A percentile compares a stretch with the other conserved stretches of the same genome.
Evolutionary conservation across 1,284 basidiomycete species (phyloP).

Genomic region (Puccinia horiana): DNA sequence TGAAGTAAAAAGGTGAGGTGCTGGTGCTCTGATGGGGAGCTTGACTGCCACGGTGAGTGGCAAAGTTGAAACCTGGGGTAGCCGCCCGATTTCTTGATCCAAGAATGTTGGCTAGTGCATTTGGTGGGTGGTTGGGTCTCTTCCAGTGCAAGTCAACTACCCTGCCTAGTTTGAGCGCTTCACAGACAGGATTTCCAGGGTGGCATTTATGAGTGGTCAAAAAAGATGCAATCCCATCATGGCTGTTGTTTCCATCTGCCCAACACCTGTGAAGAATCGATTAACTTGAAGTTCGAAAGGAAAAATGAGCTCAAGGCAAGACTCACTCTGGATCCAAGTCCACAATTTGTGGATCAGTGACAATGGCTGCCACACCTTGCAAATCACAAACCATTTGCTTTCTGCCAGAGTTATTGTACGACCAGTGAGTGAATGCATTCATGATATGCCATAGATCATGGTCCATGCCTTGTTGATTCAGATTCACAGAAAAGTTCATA

Average conservation of each 20-base stretch:
- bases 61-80: no score
- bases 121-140: not conserved
- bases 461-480: not conserved
- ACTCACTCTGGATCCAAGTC: not conserved
- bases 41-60: no score
- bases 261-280: not conserved
- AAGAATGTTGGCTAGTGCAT: not conserved
- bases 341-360: not conserved
- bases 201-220: not conserved
- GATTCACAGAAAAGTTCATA: not conserved
- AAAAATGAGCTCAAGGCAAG: not conserved
- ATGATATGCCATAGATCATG: not conserved
- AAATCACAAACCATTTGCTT: not conserved
- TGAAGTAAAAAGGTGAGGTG: no score
- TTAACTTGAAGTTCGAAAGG: not conserved
- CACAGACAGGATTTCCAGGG: not conserved
- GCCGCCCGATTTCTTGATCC: not conserved
- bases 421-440: not conserved
- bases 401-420: not conserved
- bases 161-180: not conserved
- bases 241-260: not conserved
- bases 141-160: not conserved
- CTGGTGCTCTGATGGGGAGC: no score
- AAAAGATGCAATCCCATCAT: not conserved
- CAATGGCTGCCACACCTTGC: not conserved